A percentile compares a stretch with the other conserved stretches of the same genome.
Conservation (phyloP, 2,329 filamentous ascomycete genomes). For the Ciborinia camelliae region DNA sequence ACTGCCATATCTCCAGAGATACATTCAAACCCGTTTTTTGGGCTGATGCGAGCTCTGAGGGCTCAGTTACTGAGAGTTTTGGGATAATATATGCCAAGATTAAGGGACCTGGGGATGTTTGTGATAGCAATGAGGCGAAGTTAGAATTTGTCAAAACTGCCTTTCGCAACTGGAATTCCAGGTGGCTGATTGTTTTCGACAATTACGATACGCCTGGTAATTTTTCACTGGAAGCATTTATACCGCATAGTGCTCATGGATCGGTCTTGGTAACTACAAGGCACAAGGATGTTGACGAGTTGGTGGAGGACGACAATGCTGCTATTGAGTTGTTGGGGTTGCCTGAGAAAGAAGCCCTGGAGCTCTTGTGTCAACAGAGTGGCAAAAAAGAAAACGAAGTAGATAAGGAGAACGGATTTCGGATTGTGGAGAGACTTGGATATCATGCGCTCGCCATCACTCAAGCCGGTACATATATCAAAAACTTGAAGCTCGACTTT, state of each 20-base stretch:
- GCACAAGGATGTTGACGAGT: neutral
- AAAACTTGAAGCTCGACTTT: constrained; percentile 16
- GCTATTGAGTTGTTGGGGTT: constrained; percentile 6
- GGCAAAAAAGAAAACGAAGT: neutral
- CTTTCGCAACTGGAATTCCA: constrained; percentile 10
- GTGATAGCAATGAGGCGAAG: constrained; percentile 11
- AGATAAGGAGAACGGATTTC: neutral
- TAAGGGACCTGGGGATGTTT: neutral
- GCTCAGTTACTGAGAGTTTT: constrained; percentile 18
- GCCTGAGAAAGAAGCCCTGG: constrained; percentile 15
- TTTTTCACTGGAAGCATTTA: constrained; percentile 3
- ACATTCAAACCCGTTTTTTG: constrained; percentile 24
- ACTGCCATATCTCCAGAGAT: constrained; percentile 20
- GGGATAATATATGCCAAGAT: constrained; percentile 22
- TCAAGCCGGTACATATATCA: constrained; percentile 30
- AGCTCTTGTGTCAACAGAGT: constrained; percentile 11
- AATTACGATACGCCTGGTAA: constrained; percentile 21
- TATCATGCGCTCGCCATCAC: constrained; percentile 28
- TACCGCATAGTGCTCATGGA: constrained; percentile 1
- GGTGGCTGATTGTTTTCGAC: constrained; percentile 26
- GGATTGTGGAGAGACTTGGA: constrained; percentile 20
- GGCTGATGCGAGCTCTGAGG: constrained; percentile 25
- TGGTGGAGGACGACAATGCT: constrained; percentile 7
- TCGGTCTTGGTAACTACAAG: constrained; percentile 21
- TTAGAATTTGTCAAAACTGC: constrained; percentile 16